Conservation (phyloP, 768 basidiomycete species). For the Cystobasidium tubakii region DNA sequence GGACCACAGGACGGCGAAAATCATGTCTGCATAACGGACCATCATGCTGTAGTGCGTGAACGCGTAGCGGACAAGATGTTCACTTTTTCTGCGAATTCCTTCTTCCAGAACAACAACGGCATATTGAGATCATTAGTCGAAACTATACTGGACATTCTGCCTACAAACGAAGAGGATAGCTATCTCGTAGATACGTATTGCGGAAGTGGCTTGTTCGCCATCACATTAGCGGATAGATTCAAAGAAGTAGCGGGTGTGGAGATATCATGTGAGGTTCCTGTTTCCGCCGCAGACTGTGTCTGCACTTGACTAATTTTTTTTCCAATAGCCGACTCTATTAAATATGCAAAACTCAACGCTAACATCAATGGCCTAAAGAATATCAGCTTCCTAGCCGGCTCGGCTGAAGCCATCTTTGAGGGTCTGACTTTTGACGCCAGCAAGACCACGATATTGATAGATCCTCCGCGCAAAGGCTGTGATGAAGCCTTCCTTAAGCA, state of each 20-base stretch:
- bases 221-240: slow-evolving; percentile 72
- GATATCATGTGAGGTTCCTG: slow-evolving; percentile 52
- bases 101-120: slow-evolving; percentile 98
- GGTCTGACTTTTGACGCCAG: slow-evolving; percentile 58
- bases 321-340: slow-evolving; percentile 49
- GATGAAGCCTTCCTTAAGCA: slow-evolving; percentile 68
- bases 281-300: not conserved
- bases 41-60: slow-evolving; percentile 73
- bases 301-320: not conserved
- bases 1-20: slow-evolving; percentile 40
- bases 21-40: slow-evolving; percentile 77
- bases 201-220: slow-evolving; percentile 78
- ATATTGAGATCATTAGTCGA: slow-evolving; percentile 75
- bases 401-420: slow-evolving; percentile 76
- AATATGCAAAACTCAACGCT: slow-evolving; percentile 51
- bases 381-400: slow-evolving; percentile 68
- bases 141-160: slow-evolving; percentile 71
- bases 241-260: slow-evolving; percentile 78
- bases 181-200: slow-evolving; percentile 84
- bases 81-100: slow-evolving; percentile 77
- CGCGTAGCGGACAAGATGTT: slow-evolving; percentile 73
- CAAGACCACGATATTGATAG: slow-evolving; percentile 67
- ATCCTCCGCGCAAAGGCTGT: slow-evolving; percentile 93
- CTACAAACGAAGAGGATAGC: slow-evolving; percentile 51
- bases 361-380: slow-evolving; percentile 55